phyloP scores from a whole-genome alignment of 441 rosid genomes.

The Brassica balearica region DNA sequence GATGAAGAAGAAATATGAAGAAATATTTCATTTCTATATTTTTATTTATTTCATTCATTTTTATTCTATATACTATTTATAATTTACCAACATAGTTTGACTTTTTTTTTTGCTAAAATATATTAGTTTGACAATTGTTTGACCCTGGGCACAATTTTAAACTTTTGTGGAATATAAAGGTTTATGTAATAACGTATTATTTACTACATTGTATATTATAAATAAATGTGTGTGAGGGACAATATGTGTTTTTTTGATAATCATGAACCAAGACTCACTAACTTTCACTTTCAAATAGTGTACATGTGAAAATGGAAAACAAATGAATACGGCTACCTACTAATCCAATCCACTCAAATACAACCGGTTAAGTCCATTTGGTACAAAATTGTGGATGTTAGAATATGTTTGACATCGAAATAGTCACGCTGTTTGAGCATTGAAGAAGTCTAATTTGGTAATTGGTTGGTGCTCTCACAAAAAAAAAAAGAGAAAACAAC shows the following conservation, averaged over 20 bases:
- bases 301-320: not conserved
- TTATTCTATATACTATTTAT: too few species aligned
- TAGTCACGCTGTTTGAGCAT: slow-evolving; percentile 27
- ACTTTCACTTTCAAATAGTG: not conserved
- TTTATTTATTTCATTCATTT: too few species aligned
- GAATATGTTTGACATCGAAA: slow-evolving; percentile 12
- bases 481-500: too few species aligned
- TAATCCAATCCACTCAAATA: not conserved
- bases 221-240: too few species aligned
- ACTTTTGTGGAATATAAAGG: not conserved
- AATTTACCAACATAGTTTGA: too few species aligned
- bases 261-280: not conserved
- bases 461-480: not conserved
- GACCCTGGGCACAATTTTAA: too few species aligned
- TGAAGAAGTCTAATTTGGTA: slow-evolving; percentile 26
- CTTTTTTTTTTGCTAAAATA: too few species aligned
- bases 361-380: slow-evolving; percentile 3
- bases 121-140: too few species aligned
- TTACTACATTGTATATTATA: not conserved
- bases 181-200: not conserved
- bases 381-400: not conserved
- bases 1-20: too few species aligned
- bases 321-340: slow-evolving; percentile 3
- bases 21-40: too few species aligned
- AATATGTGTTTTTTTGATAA: not conserved